Base-by-base conservation (phyloP, 1,284 basidiomycete genomes). In the Microbotryum intermedium region DNA sequence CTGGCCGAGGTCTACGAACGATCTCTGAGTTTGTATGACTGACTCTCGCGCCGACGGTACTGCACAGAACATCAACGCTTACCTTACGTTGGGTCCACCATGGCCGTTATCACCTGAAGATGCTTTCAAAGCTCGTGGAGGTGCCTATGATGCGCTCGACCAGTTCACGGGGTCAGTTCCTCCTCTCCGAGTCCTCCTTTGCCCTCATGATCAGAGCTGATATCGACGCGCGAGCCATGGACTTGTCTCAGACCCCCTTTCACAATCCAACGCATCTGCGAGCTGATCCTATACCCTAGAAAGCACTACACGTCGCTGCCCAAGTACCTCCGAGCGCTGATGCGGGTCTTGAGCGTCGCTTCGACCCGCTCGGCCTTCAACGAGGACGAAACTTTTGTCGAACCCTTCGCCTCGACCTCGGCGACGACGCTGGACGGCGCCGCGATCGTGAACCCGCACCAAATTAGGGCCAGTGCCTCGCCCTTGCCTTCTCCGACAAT, bases 301-400 rank as follows among this genome's bases (percentile, higher is more conserved):
- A 76, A 80, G 53, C 81, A 88, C 66, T 93, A 95, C 78, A 84
- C 79, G 46, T 81, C 82, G 28, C 76, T 90, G 6, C 89, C 91
- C 50, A 95, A 95, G 76, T 95, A 92, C 73, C 80, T 94, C 25
- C 87, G 92, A 11, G 91, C 92, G 0, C 77, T 95, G 13, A 88
- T 93, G 70, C 88, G 88, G 71, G 80, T 86, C 18, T 77, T 93
- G 21, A 84, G 89, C 29, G 90, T 97, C 57, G 92, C 90, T 2
- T 90, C 90, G 8, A 60, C 61, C 8, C 57, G 54, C 6, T 62
- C 65, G 25, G 51, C 58, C 13, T 29, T 66, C 42, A 54, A 58
- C 18, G 62, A 64, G 50, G 64, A 63, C 50, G 55, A 56, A 29
- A 51, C 57, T 8, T 39, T 39, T 39, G 18, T 34, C 20, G 51